These are phyloP conservation scores for Elasticomyces elasticus DNA, from an alignment of 495 filamentous ascomycete genomes.

Conservation along the genomic window DNA sequence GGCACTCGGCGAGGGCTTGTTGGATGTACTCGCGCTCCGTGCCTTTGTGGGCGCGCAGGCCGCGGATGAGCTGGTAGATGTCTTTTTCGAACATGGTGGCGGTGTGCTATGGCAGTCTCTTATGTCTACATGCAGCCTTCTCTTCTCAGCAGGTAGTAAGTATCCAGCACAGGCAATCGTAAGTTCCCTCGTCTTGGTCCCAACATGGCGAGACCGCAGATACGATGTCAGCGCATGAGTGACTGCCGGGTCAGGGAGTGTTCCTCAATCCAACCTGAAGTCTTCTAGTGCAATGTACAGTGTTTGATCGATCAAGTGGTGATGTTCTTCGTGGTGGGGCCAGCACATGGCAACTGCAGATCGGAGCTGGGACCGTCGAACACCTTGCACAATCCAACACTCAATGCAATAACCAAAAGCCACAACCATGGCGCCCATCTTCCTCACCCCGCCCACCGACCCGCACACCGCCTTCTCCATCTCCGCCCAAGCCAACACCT, in stretches of 20 bases:
- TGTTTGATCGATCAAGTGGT: background rate
- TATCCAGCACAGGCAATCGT: background rate
- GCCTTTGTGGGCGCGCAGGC: slow-evolving; percentile 85
- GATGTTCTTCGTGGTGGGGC: background rate
- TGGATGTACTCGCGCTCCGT: slow-evolving; percentile 90
- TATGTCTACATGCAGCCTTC: background rate
- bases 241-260: background rate
- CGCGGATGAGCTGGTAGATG: slow-evolving; percentile 95
- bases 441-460: slow-evolving; percentile 31
- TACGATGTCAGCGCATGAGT: background rate
- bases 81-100: slow-evolving; percentile 92
- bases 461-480: slow-evolving; percentile 51
- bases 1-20: slow-evolving; percentile 85
- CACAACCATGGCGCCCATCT: slow-evolving; percentile 25
- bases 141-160: background rate
- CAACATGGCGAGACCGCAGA: background rate
- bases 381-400: background rate
- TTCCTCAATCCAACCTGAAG: too few species aligned
- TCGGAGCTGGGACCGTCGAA: background rate
- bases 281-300: background rate
- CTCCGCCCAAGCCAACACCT: slow-evolving; percentile 65
- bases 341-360: background rate
- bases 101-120: background rate
- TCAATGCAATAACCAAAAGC: background rate
- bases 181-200: background rate